A percentile compares a stretch with the other conserved stretches of the same genome.
phyloP scores from a whole-genome alignment of 164 flowering plant species.

The Macadamia integrifolia region DNA sequence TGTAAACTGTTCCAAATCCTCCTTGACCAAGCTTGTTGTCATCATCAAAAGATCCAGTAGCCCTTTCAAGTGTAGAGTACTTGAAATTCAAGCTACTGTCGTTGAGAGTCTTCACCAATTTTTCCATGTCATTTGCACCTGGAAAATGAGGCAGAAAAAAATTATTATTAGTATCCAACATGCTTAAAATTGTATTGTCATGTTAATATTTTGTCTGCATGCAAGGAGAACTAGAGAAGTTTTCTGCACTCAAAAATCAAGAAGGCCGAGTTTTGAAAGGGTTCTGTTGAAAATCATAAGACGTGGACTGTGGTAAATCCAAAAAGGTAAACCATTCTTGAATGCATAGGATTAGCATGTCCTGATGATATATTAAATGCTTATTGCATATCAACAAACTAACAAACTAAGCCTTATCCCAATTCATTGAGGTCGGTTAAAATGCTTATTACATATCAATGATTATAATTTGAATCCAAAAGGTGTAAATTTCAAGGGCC shows the following conservation, averaged over 20 bases:
- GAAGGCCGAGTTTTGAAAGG: too few species aligned
- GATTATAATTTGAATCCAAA: neutral
- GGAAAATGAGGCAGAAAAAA: neutral
- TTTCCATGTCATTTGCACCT: constrained; percentile 54
- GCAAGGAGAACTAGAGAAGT: neutral
- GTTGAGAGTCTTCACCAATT: constrained; percentile 52
- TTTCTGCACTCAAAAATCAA: neutral
- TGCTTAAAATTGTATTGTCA: neutral
- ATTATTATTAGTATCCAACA: neutral
- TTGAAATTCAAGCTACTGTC: constrained; percentile 66
- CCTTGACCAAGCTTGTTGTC: constrained; percentile 53
- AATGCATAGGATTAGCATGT: too few species aligned
- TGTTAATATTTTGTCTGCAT: neutral
- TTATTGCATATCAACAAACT: too few species aligned
- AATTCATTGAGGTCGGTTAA: too few species aligned
- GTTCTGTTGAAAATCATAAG: too few species aligned
- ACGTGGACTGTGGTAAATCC: too few species aligned
- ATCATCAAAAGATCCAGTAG: constrained; percentile 42
- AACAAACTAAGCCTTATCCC: too few species aligned
- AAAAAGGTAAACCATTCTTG: too few species aligned
- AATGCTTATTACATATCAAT: too few species aligned
- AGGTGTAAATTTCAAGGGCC: neutral
- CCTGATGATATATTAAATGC: too few species aligned
- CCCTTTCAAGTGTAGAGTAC: constrained; percentile 48
- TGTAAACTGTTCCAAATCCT: constrained; percentile 59